Base-by-base conservation (phyloP, 768 basidiomycete genomes). In the Amanita pallidorosea region DNA sequence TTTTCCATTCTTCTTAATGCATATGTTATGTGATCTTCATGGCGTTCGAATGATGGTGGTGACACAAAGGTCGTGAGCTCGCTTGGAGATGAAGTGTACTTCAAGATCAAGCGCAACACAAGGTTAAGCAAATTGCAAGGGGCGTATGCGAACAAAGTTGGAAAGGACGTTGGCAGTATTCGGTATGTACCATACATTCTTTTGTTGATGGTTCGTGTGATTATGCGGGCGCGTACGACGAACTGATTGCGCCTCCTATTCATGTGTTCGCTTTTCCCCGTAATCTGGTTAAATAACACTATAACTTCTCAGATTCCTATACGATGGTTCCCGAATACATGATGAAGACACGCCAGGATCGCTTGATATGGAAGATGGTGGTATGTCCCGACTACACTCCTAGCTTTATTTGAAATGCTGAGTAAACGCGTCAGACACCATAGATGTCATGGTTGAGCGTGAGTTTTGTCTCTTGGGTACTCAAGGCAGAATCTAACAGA, bases 361-460 rank as follows among this genome's bases (percentile, higher is more conserved):
- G 8, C 74, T 97, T 45, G 90, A 88, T 7, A 89, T 96, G 86
- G 89, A 95, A 57, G 87, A 89, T 56, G 84, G 85, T 45, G 87
- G 92, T 89, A 55, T 41, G 79, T 58, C 49, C n/a, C 47, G 49
- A 4, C 49, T 13, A 22, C 8, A 43, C 11, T 47, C 34, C 40
- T 12, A 50, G 31, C 37, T 18, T 11, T 15, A 29, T 11, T n/a
- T 54, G 22, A n/a, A 23, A 20, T 43, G 22, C 41, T 29, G 37
- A 40, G 13, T 17, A 22, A 18, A 17, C n/a, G 27, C 51, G 46
- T 20, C 59, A 83, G 93, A 97, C 64, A 83, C 90, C 6, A 92
- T 97, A 67, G 93, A 97, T 75, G 93, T 94, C 55, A 89, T 93
- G 85, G 87, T 95, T 53, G 91, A 95, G 71, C 92, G 91, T 94